Base-by-base conservation (phyloP, 768 basidiomycete species). In the Lactarius sp. region DNA sequence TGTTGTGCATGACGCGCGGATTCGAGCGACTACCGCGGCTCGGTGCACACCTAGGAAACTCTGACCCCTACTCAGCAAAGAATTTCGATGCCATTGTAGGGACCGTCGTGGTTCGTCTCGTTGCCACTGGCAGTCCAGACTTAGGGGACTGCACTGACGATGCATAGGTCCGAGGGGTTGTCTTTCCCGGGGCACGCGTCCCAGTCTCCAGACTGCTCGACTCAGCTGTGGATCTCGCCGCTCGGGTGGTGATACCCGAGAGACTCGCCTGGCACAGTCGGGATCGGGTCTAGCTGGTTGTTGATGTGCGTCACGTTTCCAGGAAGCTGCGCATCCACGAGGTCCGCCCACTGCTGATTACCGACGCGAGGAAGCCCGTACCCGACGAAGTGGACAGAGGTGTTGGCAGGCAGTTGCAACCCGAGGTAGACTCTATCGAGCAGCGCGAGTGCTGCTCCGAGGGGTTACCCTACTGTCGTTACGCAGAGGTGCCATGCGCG, bases 151-250 rank as follows among this genome's bases (percentile, higher is more conserved):
- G 22, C 22, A 22, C 22, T 2, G 2, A 22, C 22, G 22, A 22
- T 22, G 22, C 22, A 22, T 22, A 20, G 4, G 4, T 6, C 4
- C 16, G 46, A 54, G 7, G 44, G 27, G 46, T 64, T 64, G 6
- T 61, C 63, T 16, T 61, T 37, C 4, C 80, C 79, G 7, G 79
- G 75, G 70, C 80, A 83, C 50, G 74, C 64, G 20, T 78, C 74
- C 3, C 72, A 78, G 14, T 76, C 71, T 57, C 70, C 76, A 2
- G 74, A 71, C 16, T 68, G 55, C 46, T 82, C 58, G 51, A 22
- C 22, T 22, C 22, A 2, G 22, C 86, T 81, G 64, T 84, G 83
- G 14, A 84, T 71, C 69, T 85, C 84, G 20, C 83, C 83, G 39
- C 77, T 72, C 1, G 80, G 79, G 56, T 84, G 83, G 44, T 72